Base-by-base conservation (phyloP, 2,329 filamentous ascomycete species). In the Epichloe glyceriae region DNA sequence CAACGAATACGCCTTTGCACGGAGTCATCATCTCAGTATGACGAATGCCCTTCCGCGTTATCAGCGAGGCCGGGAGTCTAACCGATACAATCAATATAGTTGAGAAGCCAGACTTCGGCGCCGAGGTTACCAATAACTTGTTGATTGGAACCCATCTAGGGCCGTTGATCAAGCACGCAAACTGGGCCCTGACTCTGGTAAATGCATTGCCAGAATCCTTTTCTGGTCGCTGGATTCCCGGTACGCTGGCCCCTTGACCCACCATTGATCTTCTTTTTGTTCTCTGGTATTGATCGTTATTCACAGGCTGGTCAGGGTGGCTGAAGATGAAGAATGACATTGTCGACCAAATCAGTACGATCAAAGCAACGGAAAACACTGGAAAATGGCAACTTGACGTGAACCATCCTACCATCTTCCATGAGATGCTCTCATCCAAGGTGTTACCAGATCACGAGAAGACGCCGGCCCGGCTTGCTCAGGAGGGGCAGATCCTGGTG, bases 241-340 rank as follows among this genome's bases (percentile, higher is more conserved):
- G 62, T 59, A 54, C 41, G 57, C 11, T 44, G 46, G 3, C 48
- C 4, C 15, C 20, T 58, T 37, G 42, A 52, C 35, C 15, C 54
- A 51, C 42, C 17, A 5, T 22, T 26, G 7, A 26, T 42, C 12
- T 47, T 11, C 17, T 19, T 58, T 53, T 34, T 54, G 53, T 35
- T 54, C 55, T 40, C 57, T 54, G 15, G 47, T 6, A 49, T 57
- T 49, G 55, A 62, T 49, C 49, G 50, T 33, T 59, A 34, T 56
- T 55, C 2, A 45, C 54, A 57, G 65, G 64, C 46, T 69, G 66
- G 65, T 58, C 60, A 22, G 64, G 64, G 14, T 69, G 68, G 51
- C 54, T 71, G 52, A 66, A 62, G 54, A 67, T 68, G 62, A 67
- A 69, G 54, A 63, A 65, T 26, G 64, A 66, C 33, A 66, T 71